Base-by-base conservation (phyloP, 108 stramenopile genomes). In the Skeletonema grethae region DNA sequence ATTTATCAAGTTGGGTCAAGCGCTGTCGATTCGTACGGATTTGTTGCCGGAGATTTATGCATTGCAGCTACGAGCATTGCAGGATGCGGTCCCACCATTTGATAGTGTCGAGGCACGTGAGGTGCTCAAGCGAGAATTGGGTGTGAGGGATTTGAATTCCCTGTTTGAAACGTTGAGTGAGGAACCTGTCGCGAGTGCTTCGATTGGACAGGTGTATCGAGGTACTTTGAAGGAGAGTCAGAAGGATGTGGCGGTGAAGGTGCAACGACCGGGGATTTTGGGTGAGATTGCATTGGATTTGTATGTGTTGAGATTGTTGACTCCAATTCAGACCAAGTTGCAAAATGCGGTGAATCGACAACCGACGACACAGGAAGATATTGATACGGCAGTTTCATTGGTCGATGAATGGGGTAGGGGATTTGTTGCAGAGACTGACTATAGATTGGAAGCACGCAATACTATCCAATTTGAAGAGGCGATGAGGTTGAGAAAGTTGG, bases 381-480 rank as follows among this genome's bases (percentile, higher is more conserved):
- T 90, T 59, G 86, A 89, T 20, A 74, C 78, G 11, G 83, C 88
- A 15, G 39, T 93, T 8, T 53, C 73, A 10, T 67, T 94, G n/a
- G 90, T 97, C 11, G 93, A 97, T 72, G 93, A 93, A 79, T 97
- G 94, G 94, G 96, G 92, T 4, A 74, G 88, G 12, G 92, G 96
- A 18, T 94, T 97, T 65, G 87, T 94, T 29, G 90, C 91, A 36
- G 96, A 97, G 84, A 89, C 94, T n/a, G 91, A 95, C 68, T 97
- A 97, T 61, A 69, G 83, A 15, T 76, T 88, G 31, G 96, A 97
- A 73, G 94, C 93, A 18, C 11, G 59, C 24, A 96, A 96, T 62
- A 88, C 89, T 4, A 69, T 70, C 3, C 38, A 79, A 15, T 96
- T 96, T 79, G 84, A 87, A 32, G 38, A 22, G 8, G 88, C 88